Evolutionary conservation across 306 rosid genomes (phyloP), one percentile per base, ranked within the genome.

Genomic region (Citrullus mucosospermus): DNA sequence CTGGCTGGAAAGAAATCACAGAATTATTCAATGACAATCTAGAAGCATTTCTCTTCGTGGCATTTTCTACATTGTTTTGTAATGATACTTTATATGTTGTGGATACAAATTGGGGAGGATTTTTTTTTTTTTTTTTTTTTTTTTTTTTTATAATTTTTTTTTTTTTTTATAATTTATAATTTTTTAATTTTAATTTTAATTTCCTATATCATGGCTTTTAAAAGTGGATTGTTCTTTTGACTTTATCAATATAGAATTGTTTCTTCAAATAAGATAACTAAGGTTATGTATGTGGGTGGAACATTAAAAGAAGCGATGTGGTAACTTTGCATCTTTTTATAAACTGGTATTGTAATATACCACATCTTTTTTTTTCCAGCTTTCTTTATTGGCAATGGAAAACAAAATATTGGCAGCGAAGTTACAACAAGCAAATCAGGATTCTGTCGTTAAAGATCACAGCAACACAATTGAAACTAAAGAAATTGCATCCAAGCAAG

Each of bases 301-400:
- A 69, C 38, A 69, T 20, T 56, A 13, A 71, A 43, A 44, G 28
- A 72, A 11, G 59, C 9, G 2, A 53, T 17, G 22, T 72, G 59
- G 38, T 54, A 28, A 72, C 43, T 46, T 6, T 50, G 50, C 59
- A 28, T 48, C 41, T 28, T 25, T 15, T 25, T 54, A 22, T 50
- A 20, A 70, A 72, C 36, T 72, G 77, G 59, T 48, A 28, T 72
- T 18, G 12, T 46, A 6, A 72, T 48, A 22, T 48, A 69, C 76
- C 51, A 14, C 8, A 46, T 8, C 68, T 77, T 54, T 44, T 43
- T 81, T 44, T 88, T 22, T 22, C 22, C 93, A 95, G 99, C 76
- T 95, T 75, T 90, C 91, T 71, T 82, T 85, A 41, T 89, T 95
- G 70, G 84, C 89, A 68, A 81, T 79, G 84, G 93, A 95, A 89